Evolutionary conservation across 768 basidiomycete species (phyloP).

Genomic region (Tricholoma saponaceum): DNA sequence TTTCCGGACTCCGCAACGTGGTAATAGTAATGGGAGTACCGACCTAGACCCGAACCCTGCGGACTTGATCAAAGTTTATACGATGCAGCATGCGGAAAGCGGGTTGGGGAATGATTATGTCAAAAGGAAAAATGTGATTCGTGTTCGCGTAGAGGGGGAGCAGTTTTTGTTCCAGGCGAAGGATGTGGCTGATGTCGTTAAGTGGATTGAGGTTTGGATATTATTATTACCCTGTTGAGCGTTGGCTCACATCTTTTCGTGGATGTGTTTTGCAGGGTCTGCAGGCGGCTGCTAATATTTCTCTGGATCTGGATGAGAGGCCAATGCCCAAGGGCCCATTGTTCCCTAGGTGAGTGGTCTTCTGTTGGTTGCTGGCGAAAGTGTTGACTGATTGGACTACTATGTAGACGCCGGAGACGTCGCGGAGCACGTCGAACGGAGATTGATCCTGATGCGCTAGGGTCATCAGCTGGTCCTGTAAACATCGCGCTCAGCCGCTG

Average conservation of each 20-base stretch:
- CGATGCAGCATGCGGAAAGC: constrained; percentile 87
- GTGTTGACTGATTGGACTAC: background rate
- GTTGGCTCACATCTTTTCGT: background rate
- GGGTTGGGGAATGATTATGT: constrained; percentile 93
- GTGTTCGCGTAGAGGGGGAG: constrained; percentile 89
- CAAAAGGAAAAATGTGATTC: constrained; percentile 91
- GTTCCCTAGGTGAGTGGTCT: constrained; percentile 65
- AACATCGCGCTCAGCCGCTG: background rate
- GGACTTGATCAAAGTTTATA: constrained; percentile 67
- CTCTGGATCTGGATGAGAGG: constrained; percentile 88
- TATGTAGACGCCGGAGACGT: constrained; percentile 10
- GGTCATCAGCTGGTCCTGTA: background rate
- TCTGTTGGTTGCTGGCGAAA: background rate
- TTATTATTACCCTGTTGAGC: constrained; percentile 3
- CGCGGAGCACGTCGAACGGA: constrained; percentile 1
- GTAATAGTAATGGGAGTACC: background rate
- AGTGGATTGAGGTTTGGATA: constrained; percentile 86
- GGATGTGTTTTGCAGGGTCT: constrained; percentile 48
- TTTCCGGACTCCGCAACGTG: constrained; percentile 1
- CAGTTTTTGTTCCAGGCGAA: constrained; percentile 93
- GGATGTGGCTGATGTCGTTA: constrained; percentile 80
- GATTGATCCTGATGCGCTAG: background rate
- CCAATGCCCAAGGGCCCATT: constrained; percentile 89
- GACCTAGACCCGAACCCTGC: constrained; percentile 37
- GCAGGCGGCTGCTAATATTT: constrained; percentile 88